Base-by-base conservation (phyloP, 257 asterid genomes). In the Lycium barbarum region DNA sequence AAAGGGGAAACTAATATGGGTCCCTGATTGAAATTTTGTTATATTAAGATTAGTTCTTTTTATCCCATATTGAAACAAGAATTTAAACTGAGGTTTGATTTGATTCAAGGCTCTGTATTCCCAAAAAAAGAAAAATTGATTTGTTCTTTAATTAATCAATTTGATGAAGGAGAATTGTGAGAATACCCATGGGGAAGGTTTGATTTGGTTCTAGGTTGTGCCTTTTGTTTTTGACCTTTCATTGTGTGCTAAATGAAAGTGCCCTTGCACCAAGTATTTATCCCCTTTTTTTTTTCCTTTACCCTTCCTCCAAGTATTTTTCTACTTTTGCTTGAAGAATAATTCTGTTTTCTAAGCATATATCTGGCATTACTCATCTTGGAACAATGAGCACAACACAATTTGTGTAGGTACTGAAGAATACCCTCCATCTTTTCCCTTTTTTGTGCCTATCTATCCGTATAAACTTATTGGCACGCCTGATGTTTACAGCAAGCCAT, bases 281-380 rank as follows among this genome's bases (percentile, higher is more conserved):
- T 26, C 33, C 33, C 1, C 1, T 26, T 26, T 26, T 18, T 1
- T 58, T 58, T 7, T 58, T 58, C 4, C 4, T 26, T 58, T 58
- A 18, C 65, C 65, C 26, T 58, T 15, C 26, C 38, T 20, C 38
- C 70, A 62, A 62, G 70, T 76, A 76, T 51, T 33, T 51, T 51
- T 76, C 82, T 76, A 51, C 47, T 76, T 51, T 26, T 76, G 82
- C 63, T 76, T 76, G 62, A 51, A 51, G 63, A 45, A 22, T 76
- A 51, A 76, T 76, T 76, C 1, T 15, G 33, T 66, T 7, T 15
- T 17, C 49, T 51, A 51, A 0, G 78, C 78, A 74, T 51, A 76
- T 76, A 26, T 76, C 9, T 76, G 82, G 26, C 20, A 76, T 51
- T 51, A 13, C 15, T 53, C 45, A 76, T 76, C 63, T 26, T 49